Evolutionary conservation across 768 basidiomycete genomes (phyloP).

Genomic region (Russula olivacea): DNA sequence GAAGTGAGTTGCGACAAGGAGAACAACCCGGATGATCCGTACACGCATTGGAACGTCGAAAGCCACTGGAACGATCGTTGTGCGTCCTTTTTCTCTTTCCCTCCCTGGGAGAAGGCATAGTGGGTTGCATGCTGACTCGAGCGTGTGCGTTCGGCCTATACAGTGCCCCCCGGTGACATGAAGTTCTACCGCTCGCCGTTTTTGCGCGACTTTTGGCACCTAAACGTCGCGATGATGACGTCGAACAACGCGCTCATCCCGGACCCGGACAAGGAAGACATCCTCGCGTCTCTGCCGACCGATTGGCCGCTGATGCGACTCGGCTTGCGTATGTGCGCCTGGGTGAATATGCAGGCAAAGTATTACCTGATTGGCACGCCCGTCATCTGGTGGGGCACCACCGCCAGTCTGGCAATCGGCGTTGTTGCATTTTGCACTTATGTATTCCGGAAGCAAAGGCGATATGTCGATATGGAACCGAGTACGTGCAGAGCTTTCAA

Average conservation of each 20-base stretch:
- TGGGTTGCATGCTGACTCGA: neutral
- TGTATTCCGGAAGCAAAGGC: slow-evolving; percentile 76
- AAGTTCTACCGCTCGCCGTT: slow-evolving; percentile 89
- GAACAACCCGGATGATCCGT: slow-evolving; percentile 69
- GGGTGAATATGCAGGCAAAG: slow-evolving; percentile 82
- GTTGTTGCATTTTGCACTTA: slow-evolving; percentile 57
- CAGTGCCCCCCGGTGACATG: slow-evolving; percentile 67
- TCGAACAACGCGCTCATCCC: slow-evolving; percentile 98
- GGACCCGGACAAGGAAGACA: slow-evolving; percentile 97
- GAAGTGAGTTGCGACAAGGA: slow-evolving; percentile 93
- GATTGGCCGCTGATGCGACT: slow-evolving; percentile 93
- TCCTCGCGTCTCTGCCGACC: slow-evolving; percentile 84
- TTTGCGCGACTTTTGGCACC: slow-evolving; percentile 95
- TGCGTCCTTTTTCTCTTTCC: slow-evolving; percentile 41
- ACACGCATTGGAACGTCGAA: slow-evolving; percentile 98
- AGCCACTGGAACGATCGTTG: slow-evolving; percentile 93
- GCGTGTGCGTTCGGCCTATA: slow-evolving; percentile 37
- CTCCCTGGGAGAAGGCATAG: neutral
- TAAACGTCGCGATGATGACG: slow-evolving; percentile 99
- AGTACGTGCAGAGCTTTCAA: slow-evolving; percentile 42
- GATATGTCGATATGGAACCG: slow-evolving; percentile 86
- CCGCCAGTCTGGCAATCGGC: slow-evolving; percentile 55
- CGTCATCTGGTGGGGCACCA: slow-evolving; percentile 83
- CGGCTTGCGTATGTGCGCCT: slow-evolving; percentile 95
- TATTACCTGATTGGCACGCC: slow-evolving; percentile 95